Percentiles rank a stretch among this genome's conserved stretches.
phyloP scores from a whole-genome alignment of 306 rosid species.

The Vigna unguiculata region DNA sequence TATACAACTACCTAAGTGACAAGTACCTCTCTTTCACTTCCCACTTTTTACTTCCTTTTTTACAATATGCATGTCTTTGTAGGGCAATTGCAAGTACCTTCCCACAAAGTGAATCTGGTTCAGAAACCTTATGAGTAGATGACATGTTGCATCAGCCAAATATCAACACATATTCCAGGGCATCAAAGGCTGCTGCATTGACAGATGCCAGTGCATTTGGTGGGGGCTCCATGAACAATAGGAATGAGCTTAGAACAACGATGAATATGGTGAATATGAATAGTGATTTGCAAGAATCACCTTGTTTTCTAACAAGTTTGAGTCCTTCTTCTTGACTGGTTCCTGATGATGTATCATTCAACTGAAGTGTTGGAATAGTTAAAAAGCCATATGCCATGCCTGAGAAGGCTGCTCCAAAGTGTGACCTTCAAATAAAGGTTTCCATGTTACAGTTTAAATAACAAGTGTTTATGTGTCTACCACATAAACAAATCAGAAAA shows the following conservation, averaged over 20 bases:
- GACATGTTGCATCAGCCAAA: slow-evolving; percentile 34
- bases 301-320: slow-evolving; percentile 61
- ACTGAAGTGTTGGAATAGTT: slow-evolving; percentile 64
- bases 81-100: background rate
- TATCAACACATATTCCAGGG: slow-evolving; percentile 38
- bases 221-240: slow-evolving; percentile 78
- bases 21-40: background rate
- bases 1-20: slow-evolving; percentile 6
- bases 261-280: slow-evolving; percentile 65
- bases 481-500: no score
- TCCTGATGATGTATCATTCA: slow-evolving; percentile 61
- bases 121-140: slow-evolving; percentile 10
- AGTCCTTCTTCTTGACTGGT: slow-evolving; percentile 74
- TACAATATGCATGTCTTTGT: slow-evolving; percentile 2
- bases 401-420: slow-evolving; percentile 74
- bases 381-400: slow-evolving; percentile 79
- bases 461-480: no score
- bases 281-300: slow-evolving; percentile 74
- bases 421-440: slow-evolving; percentile 64
- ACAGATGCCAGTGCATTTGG: slow-evolving; percentile 54
- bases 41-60: background rate
- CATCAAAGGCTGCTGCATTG: slow-evolving; percentile 44
- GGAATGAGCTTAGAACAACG: slow-evolving; percentile 57
- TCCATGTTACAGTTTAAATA: no score
- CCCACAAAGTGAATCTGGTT: slow-evolving; percentile 8